Evolutionary conservation across 2,329 filamentous ascomycete species (phyloP), one percentile per base, ranked within the genome.

Genomic region (Fonsecaea monophora): DNA sequence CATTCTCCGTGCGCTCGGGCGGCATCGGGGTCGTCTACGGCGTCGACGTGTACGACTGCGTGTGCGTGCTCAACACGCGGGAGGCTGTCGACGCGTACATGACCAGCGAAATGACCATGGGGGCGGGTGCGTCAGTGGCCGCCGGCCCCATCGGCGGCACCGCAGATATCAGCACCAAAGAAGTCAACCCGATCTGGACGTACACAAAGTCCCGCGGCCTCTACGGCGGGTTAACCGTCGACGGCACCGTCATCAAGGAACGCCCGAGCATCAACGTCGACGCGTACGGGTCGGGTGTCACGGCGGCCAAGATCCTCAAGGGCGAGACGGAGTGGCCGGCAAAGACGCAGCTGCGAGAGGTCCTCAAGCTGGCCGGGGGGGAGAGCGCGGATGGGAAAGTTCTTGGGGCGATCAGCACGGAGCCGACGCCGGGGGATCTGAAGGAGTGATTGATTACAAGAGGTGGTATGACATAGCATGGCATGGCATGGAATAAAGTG

Each of bases 21-120:
- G 61, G 61, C 6, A 18, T 67, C 15, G 68, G 68, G 35, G 38
- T 69, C 37, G 64, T 53, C 15, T 63, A 54, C 21, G 68, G 68
- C 3, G 53, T 69, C 5, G 68, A 67, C 42, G 38, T 65, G 32
- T 65, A 62, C 58, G 68, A 69, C 54, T 69, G 68, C 34, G 59
- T 69, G n/a, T 67, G 65, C 32, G 68, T 69, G 18, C 65, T 69
- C 53, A 69, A 69, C 62, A 69, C 65, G 13, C 13, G 55, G 30
- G 68, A 62, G 18, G 68, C 65, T 2, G 38, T 69, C 13, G 65
- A 65, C 15, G 53, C 60, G 1, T 69, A 67, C 34, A 37, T 37
- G 25, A 60, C 60, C 25, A 13, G 34, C 21, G 62, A 62, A 18
- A 66, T 59, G 34, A 57, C 4, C 12, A 53, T 69, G 7, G 68